Base-by-base conservation (phyloP, 306 rosid genomes). In the Castanea crenata region DNA sequence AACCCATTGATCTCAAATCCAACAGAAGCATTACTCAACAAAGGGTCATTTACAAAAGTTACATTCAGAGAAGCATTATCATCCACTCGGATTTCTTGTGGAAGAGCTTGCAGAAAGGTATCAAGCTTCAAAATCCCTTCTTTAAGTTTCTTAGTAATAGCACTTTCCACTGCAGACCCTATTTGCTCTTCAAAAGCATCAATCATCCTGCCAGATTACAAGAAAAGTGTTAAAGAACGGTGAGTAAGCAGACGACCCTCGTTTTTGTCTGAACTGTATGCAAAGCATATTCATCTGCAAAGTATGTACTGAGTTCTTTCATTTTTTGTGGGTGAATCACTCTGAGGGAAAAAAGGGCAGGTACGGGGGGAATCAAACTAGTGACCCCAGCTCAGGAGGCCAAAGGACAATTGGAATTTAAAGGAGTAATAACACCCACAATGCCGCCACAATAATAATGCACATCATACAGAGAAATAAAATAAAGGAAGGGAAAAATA, bases 1-100 rank as follows among this genome's bases (percentile, higher is more conserved):
- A 94, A 79, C 51, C 99, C 98, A 83, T 89, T 94, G 81, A 94
- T 87, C 86, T 91, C 89, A 79, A 94, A 85, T 80, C 83, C 92
- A 73, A 94, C 73, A 41, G 94, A 90, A 18, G 99, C 91, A 75
- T 84, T 81, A 68, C 91, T 89, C 56, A 92, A 65, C 46, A 80
- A 77, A 29, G 97, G 92, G 75, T 88, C 85, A 55, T 84, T 86
- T 34, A 89, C 91, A 76, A 92, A 77, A 71, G 99, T 91, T 56
- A 88, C 91, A 83, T 94, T 90, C 85, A 91, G 78, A 69, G 91
- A 90, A 84, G 94, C 75, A 61, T 85, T 78, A 35, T 91, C 90
- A 79, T 92, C 88, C 8, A 94, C 85, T 1, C 90, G 88, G 74
- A 94, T 82, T 79, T 88, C 97, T 86, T 88, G 85, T 12, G 99